Base-by-base conservation (phyloP, 352 stramenopile species). In the Globisporangium apiculatum region DNA sequence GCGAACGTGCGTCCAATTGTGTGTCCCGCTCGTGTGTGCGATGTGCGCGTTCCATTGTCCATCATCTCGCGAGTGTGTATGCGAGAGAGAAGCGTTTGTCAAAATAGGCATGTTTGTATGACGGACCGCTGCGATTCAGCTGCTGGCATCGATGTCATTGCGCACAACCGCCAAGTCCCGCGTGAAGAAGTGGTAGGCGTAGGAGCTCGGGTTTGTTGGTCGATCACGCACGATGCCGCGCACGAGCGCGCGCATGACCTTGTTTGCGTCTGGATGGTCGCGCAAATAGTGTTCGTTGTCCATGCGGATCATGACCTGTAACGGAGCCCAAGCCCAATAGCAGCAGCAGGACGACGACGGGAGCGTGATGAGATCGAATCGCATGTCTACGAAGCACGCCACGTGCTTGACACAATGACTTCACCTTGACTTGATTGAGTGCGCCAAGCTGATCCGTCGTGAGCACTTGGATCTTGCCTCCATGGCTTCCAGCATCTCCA, bases 241-340 rank as follows among this genome's bases (percentile, higher is more conserved):
- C 67, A 86, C 65, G 40, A 87, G 61, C 24, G 78, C 72, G 6
- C 76, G 76, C 65, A 79, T 85, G 57, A 83, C 63, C 50, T 80
- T 83, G 57, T 65, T 65, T 36, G 79, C 72, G 53, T 86, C 78
- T 11, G 72, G 73, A 40, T 88, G 77, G 49, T 86, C 75, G 47
- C 80, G 68, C 64, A 88, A 61, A 56, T 88, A 88, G 54, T 87
- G 76, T 62, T 90, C 77, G 51, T 87, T 91, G 62, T 90, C 75
- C 69, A 91, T 83, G 52, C 80, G 74, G 51, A 90, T 90, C 67
- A 77, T 86, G 40, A 88, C 75, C 80, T 86, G 57, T 7, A 4
- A 31, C 24, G 24, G 24, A 18, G 15, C 17, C 18, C 43, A 58
- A 9, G 17, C 58, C n/a, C 5, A n/a, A 38, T 18, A 35, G 5